Evolutionary conservation across 495 filamentous ascomycete genomes (phyloP).

Genomic region (Hyaloscypha finlandica): DNA sequence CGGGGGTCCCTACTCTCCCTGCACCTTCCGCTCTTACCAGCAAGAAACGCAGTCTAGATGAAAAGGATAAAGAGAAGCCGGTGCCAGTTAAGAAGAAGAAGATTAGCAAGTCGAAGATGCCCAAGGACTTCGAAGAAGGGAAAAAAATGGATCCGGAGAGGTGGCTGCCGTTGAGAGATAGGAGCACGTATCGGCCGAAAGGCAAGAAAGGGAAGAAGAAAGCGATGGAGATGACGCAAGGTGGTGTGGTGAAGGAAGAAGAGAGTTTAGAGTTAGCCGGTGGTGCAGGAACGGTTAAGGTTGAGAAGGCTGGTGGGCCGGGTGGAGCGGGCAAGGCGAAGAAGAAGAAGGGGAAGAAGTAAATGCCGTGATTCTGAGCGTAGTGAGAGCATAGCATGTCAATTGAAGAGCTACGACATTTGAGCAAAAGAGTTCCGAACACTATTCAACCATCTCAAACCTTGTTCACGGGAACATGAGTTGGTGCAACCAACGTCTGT

Average conservation of each 20-base stretch:
- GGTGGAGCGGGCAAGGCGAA: slow-evolving; percentile 61
- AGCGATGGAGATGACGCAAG: slow-evolving; percentile 78
- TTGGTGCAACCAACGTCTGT: too few species aligned
- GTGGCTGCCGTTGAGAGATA: slow-evolving; percentile 88
- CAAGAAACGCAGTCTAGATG: slow-evolving; percentile 55
- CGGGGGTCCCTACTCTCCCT: slow-evolving; percentile 70
- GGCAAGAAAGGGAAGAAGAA: slow-evolving; percentile 88
- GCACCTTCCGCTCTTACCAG: slow-evolving; percentile 37
- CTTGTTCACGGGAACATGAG: neutral
- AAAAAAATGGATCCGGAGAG: slow-evolving; percentile 86
- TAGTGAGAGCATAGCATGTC: neutral
- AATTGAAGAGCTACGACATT: neutral
- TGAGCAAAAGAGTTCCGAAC: neutral
- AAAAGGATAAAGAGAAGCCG: slow-evolving; percentile 46
- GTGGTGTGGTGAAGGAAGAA: slow-evolving; percentile 71
- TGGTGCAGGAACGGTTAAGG: slow-evolving; percentile 58
- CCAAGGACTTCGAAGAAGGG: slow-evolving; percentile 72
- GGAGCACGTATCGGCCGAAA: slow-evolving; percentile 86
- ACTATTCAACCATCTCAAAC: neutral
- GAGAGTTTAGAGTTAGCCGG: slow-evolving; percentile 65
- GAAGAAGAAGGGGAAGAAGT: slow-evolving; percentile 75
- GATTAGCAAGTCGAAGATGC: slow-evolving; percentile 65
- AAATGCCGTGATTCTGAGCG: neutral
- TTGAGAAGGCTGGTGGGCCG: slow-evolving; percentile 49
- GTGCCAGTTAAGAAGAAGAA: slow-evolving; percentile 61